Evolutionary conservation across 768 basidiomycete species (phyloP), one percentile per base, ranked within the genome.

Genomic region (Phylloporus sp.): DNA sequence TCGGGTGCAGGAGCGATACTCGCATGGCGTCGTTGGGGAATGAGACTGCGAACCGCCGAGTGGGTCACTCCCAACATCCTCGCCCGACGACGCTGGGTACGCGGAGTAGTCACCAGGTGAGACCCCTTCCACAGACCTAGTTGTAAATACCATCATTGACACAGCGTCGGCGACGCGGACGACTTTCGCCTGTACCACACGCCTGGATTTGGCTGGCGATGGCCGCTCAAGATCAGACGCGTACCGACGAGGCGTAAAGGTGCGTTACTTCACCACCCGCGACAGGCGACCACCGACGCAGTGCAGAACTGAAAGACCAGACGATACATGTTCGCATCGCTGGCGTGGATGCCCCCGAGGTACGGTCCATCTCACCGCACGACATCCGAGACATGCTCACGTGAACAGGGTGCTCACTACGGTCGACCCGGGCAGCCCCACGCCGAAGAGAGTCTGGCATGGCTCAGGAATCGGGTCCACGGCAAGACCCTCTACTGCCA

Each of bases 271-370:
- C 9, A 17, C 32, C 22, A 44, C 20, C 20, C 14, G 24, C n/a
- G n/a, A 23, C n/a, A 26, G 13, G 17, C 27, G 10, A 10, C 40
- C 39, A 14, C 20, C 39, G 35, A 34, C 17, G 46, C 5, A 28
- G 15, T n/a, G 34, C 18, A 90, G 91, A 80, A 1, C 71, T 94
- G 38, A 87, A 80, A 60, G 79, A 84, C 50, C 70, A 90, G 55
- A 96, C 94, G 2, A 72, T 97, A 15, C 85, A 89, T 58, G 81
- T 98, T 23, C 81, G 94, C 13, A 79, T 98, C 23, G 89, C 89
- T 13, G 94, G 90, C 0, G 81, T 92, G 5, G 94, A 98, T 61
- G 94, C 94, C 1, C 94, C 94, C 0, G 94, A 98, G 74, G 90
- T 87, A 55, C 24, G 62, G 3, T 11, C 2, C 21, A 9, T 7